Base-by-base conservation (phyloP, 78 protist species). In the Cavenderia fasciculata region DNA sequence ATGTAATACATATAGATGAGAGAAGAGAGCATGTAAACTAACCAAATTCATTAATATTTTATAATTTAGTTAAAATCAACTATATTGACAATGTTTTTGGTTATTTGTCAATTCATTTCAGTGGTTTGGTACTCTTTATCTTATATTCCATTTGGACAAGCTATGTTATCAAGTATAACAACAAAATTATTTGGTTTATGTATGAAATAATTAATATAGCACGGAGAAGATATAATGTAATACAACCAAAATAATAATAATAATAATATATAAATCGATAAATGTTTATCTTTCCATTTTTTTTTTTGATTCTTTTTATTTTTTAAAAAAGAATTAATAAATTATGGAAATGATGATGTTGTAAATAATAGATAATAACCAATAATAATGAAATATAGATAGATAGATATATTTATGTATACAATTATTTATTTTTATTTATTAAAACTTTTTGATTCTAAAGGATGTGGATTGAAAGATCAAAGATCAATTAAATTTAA, bases 41-140 rank as follows among this genome's bases (percentile, higher is more conserved):
- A 29, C 7, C 31, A 61, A 29, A 31, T 34, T 61, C 12, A 3
- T 41, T 44, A 66, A 66, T 40, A 8, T 25, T 16, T 40, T 44
- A 40, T 40, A 7, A 1, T 40, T 12, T 63, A 63, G 72, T 16
- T 63, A 16, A 34, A 49, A 82, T 82, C 90, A 36, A 82, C 90
- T 44, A 8, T 52, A 14, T 38, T 82, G 21, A 65, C 79, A 14
- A 36, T 82, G 34, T 1, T 82, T 1, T 62, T 68, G 40, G 90
- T 82, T 1, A 43, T 82, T 5, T n/a, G 52, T 5, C 90, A 82
- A 68, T 82, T 82, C 29, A 16, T 65, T 21, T 29, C 90, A 29
- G 72, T 82, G 18, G 34, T 82, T 14, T 82, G 90, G 90, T 82
- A 82, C 14, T 82, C 90, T 10, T 25, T 82, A 21, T 68, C 78